phyloP scores from a whole-genome alignment of 2,329 filamentous ascomycete species.

The Ascochyta viciae-villosae region DNA sequence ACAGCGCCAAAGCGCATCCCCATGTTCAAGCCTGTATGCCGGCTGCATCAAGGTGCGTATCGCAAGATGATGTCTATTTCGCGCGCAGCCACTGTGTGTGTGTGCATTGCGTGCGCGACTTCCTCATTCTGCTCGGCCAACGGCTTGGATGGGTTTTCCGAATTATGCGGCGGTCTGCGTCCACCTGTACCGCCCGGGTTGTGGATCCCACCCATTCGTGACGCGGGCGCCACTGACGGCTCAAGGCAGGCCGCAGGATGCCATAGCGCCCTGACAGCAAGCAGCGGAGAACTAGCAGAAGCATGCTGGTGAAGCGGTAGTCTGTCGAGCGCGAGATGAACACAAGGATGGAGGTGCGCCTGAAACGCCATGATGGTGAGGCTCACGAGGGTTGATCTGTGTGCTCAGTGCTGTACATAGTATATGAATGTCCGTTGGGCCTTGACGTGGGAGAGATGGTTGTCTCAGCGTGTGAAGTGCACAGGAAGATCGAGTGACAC shows the following conservation, averaged over 20 bases:
- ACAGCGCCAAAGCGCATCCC: constrained; percentile 22
- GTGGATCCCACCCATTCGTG: constrained; percentile 32
- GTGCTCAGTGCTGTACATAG: background rate
- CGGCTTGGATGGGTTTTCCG: constrained; percentile 7
- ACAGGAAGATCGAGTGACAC: constrained; percentile 33
- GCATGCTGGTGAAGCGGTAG: constrained; percentile 38
- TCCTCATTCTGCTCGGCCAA: constrained; percentile 3
- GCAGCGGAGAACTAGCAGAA: constrained; percentile 37
- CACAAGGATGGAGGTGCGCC: constrained; percentile 42
- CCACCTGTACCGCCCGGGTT: constrained; percentile 17
- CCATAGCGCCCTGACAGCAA: constrained; percentile 38
- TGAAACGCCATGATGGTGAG: constrained; percentile 36
- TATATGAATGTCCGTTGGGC: constrained; percentile 44
- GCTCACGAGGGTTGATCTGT: constrained; percentile 36
- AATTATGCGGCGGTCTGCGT: constrained; percentile 11
- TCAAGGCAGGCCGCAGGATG: constrained; percentile 40
- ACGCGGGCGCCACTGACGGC: constrained; percentile 44
- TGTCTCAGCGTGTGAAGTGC: constrained; percentile 27
- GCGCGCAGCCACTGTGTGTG: constrained; percentile 4
- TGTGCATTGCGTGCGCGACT: constrained; percentile 3
- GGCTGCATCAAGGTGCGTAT: constrained; percentile 20
- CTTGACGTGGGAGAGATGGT: constrained; percentile 24
- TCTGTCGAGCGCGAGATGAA: constrained; percentile 33
- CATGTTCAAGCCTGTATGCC: constrained; percentile 19
- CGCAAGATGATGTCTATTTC: constrained; percentile 9